Evolutionary conservation across 2,329 filamentous ascomycete genomes (phyloP).

Genomic region (Metarhizium guizhouense): DNA sequence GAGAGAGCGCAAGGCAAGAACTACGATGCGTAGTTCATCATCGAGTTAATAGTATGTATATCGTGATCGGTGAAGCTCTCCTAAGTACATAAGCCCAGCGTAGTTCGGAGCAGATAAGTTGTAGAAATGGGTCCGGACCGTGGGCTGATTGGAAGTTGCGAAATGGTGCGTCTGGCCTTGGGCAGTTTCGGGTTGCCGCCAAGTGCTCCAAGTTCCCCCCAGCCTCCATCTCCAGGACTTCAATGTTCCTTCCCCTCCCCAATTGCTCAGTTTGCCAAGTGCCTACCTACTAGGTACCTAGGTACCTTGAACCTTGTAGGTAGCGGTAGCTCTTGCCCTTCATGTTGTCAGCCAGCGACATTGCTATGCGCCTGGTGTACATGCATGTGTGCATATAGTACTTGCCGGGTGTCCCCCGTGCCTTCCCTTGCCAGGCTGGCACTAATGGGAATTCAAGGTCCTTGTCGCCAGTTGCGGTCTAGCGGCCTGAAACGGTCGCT

Average conservation of each 20-base stretch:
- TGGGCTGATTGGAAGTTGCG: neutral
- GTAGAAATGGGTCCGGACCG: neutral
- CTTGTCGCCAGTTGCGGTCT: neutral
- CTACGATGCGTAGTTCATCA: neutral
- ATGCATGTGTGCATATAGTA: neutral
- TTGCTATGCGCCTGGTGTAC: no score
- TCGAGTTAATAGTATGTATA: neutral
- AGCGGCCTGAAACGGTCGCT: constrained; percentile 1
- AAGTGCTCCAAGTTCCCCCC: no score
- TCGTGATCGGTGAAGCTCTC: neutral
- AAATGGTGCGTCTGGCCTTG: neutral
- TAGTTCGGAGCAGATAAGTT: neutral
- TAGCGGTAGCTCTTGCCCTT: no score
- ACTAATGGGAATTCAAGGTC: neutral
- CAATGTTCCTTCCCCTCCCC: no score
- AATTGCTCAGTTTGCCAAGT: no score
- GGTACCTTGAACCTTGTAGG: no score
- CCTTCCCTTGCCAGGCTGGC: neutral
- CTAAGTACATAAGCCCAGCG: neutral
- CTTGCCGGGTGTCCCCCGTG: neutral
- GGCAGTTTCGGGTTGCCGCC: no score
- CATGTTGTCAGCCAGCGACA: no score
- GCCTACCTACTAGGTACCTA: no score
- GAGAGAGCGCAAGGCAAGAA: neutral
- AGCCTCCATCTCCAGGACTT: no score